Evolutionary conservation across 2,329 filamentous ascomycete species (phyloP), one percentile per base, ranked within the genome.

Genomic region (Colletotrichum shisoi): DNA sequence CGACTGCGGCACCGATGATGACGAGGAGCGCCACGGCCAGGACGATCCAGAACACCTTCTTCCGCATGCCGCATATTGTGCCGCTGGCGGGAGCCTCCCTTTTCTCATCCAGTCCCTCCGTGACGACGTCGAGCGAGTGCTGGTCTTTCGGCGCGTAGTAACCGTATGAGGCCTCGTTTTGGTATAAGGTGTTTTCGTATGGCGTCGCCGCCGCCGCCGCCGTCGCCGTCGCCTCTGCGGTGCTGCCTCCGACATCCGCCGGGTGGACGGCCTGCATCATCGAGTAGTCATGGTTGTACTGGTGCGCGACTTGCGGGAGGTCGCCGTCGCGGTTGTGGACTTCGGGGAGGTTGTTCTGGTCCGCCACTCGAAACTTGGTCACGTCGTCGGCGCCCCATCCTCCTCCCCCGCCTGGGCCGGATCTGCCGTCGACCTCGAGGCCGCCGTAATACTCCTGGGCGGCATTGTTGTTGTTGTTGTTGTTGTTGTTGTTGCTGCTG

Each of bases 1-100:
- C 69, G 7, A 69, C 63, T 2, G 51, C 57, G 9, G 62, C 62
- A 9, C 31, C 63, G 21, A 70, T 46, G n/a, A 67, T 39, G 9
- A 69, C 15, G 31, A 69, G 4, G 11, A 67, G 21, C 4, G 59
- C 62, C 0, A 59, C 45, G 0, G 45, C 59, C 17, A 67, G 44
- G 3, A 67, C 21, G 8, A 69, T 62, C 69, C 66, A 69, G 24
- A 70, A 69, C 1, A 54, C n/a, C 56, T 69, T 69, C 37, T 56
- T 49, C 13, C 56, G 39, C 15, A 70, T 17, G 12, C 69, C 69
- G 39, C 69, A 70, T 24, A 70, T 59, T 13, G 58, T 53, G 2
- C 45, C 11, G 12, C 7, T 8, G 27, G 27, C 27, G 27, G 27
- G 27, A 2, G 17, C 27, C 11, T 31, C 40, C 31, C 53, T 51